These are phyloP conservation scores for Starmerella scarabaei DNA, from an alignment of 805 yeast species.

Conservation along the genomic window DNA sequence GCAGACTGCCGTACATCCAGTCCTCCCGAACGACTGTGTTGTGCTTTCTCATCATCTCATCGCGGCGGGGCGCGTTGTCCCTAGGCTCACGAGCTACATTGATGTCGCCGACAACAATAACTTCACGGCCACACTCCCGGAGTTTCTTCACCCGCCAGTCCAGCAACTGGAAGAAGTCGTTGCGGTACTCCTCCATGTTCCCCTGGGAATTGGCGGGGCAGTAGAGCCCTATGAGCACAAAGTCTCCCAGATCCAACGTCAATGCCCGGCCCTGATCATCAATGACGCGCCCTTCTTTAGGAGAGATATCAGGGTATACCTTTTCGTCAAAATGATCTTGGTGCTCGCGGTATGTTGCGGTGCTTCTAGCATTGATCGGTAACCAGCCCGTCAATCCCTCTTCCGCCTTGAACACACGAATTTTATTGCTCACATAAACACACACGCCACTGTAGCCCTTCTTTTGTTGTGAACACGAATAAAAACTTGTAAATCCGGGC, in stretches of 20 bases:
- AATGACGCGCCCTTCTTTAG: constrained; percentile 37
- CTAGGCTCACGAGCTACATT: constrained; percentile 69
- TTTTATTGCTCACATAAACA: constrained; percentile 44
- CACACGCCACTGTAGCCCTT: constrained; percentile 93
- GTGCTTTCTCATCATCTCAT: constrained; percentile 30
- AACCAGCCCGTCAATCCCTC: constrained; percentile 76
- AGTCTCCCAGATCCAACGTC: constrained; percentile 47
- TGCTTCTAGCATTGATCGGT: constrained; percentile 1
- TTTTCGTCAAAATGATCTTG: background rate
- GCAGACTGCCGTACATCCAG: constrained; percentile 33
- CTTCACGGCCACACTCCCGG: constrained; percentile 43
- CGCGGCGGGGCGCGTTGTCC: constrained; percentile 65
- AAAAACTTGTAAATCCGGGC: constrained; percentile 47
- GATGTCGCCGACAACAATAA: constrained; percentile 77
- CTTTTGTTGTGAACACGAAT: constrained; percentile 51
- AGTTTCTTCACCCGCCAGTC: constrained; percentile 51
- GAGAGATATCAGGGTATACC: constrained; percentile 36
- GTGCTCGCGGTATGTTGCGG: constrained; percentile 9
- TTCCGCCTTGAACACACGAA: constrained; percentile 61
- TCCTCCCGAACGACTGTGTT: constrained; percentile 8
- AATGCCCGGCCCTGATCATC: constrained; percentile 82
- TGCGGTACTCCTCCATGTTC: constrained; percentile 49
- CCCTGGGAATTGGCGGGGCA: constrained; percentile 85
- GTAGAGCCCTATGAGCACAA: constrained; percentile 44
- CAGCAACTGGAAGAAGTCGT: constrained; percentile 44